phyloP scores from a whole-genome alignment of 345 rosid species.

The Eucalyptus lansdowneana region DNA sequence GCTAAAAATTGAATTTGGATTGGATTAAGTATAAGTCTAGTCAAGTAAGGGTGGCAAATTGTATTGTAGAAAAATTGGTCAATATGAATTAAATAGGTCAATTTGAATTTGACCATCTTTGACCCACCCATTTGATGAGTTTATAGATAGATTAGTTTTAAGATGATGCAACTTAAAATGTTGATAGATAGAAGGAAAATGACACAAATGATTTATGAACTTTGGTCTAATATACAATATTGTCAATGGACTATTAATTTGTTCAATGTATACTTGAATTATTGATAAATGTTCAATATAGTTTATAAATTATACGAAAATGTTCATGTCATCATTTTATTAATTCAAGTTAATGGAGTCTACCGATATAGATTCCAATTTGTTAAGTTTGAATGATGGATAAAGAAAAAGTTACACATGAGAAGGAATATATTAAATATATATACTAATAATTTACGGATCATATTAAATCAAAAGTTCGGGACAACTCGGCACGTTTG shows the following conservation, averaged over 20 bases:
- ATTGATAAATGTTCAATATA: neutral
- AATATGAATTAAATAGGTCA: neutral
- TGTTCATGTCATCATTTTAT: neutral
- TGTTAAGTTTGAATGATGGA: neutral
- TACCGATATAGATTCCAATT: fast-evolving
- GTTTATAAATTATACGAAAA: neutral
- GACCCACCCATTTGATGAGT: neutral
- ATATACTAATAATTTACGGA: neutral
- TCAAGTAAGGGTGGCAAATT: neutral
- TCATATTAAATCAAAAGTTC: neutral
- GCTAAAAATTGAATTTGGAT: too few species aligned
- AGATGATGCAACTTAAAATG: neutral
- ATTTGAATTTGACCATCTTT: neutral
- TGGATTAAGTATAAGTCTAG: neutral
- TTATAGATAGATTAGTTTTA: neutral
- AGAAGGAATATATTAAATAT: neutral
- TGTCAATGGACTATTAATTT: neutral
- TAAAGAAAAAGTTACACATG: neutral
- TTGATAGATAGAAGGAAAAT: neutral
- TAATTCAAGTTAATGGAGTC: neutral
- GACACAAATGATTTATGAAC: neutral
- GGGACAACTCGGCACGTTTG: neutral
- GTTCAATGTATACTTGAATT: fast-evolving
- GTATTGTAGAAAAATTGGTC: neutral
- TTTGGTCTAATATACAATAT: neutral